Percentiles rank a stretch among this genome's conserved stretches.
Conservation (phyloP, 2,329 filamentous ascomycete genomes). For the Penicillium oxalicum region DNA sequence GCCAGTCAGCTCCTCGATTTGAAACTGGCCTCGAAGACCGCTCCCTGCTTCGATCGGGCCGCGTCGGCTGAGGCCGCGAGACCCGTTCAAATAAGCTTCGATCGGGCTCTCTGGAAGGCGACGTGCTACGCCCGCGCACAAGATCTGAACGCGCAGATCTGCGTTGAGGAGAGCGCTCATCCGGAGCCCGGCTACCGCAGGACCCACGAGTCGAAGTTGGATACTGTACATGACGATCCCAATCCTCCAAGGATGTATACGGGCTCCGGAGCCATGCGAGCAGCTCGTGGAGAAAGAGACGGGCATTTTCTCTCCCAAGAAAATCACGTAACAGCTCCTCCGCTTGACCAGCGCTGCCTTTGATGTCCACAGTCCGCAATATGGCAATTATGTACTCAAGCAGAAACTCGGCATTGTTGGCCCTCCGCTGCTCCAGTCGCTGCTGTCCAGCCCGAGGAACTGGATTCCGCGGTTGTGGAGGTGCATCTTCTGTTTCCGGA, state of each 20-base stretch:
- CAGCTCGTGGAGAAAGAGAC: constrained; percentile 78
- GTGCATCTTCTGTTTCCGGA: constrained; percentile 25
- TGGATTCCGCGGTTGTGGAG: constrained; percentile 10
- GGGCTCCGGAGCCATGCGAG: constrained; percentile 78
- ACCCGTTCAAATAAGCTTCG: constrained; percentile 20
- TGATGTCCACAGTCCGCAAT: constrained; percentile 74
- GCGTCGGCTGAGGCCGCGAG: constrained; percentile 15
- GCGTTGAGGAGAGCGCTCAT: constrained; percentile 9
- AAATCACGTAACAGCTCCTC: constrained; percentile 75
- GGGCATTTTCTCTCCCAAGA: constrained; percentile 65
- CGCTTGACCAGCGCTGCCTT: constrained; percentile 69
- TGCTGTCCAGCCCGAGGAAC: constrained; percentile 26
- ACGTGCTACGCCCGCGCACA: constrained; percentile 12
- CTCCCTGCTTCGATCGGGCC: neutral
- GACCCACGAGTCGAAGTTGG: constrained; percentile 16
- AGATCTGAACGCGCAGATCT: neutral
- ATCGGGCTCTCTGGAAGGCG: constrained; percentile 17
- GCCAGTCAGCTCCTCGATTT: constrained; percentile 2
- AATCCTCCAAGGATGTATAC: constrained; percentile 63
- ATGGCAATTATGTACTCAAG: constrained; percentile 82
- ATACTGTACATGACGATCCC: constrained; percentile 79
- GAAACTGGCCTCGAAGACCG: neutral
- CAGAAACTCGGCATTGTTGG: constrained; percentile 73
- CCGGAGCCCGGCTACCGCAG: neutral
- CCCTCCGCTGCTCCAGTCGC: constrained; percentile 41